Evolutionary conservation across 1,284 basidiomycete species (phyloP).

Genomic region (Irpex sp.): DNA sequence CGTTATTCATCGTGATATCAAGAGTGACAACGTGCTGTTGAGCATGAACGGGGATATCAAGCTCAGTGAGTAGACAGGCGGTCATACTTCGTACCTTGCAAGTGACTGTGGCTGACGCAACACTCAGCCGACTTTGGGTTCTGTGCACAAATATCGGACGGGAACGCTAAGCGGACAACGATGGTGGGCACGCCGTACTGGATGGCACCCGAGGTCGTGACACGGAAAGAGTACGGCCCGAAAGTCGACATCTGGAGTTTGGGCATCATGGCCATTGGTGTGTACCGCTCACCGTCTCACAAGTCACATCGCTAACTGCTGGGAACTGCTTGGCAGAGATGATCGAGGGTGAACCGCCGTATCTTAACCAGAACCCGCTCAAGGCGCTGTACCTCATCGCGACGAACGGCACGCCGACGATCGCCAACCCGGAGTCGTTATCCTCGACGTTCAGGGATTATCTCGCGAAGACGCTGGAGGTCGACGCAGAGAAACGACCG

Average conservation of each 20-base stretch:
- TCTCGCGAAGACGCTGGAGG: slow-evolving; percentile 84
- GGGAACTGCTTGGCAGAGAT: slow-evolving; percentile 60
- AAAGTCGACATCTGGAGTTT: slow-evolving; percentile 99
- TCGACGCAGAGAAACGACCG: slow-evolving; percentile 91
- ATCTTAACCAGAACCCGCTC: slow-evolving; percentile 94
- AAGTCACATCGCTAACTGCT: not conserved
- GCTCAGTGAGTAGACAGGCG: slow-evolving; percentile 64
- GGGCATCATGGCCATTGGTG: slow-evolving; percentile 98
- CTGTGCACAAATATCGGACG: slow-evolving; percentile 95
- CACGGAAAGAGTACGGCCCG: slow-evolving; percentile 96
- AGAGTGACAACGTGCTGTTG: slow-evolving; percentile 93
- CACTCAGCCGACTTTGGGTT: slow-evolving; percentile 93
- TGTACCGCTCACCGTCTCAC: slow-evolving; percentile 8
- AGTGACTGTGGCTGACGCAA: not conserved
- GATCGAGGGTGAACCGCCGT: slow-evolving; percentile 99
- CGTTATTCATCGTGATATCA: slow-evolving; percentile 97
- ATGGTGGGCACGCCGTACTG: slow-evolving; percentile 99
- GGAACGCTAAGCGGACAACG: slow-evolving; percentile 92
- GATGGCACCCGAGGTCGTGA: slow-evolving; percentile 99
- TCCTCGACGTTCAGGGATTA: slow-evolving; percentile 89
- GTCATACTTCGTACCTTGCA: not conserved
- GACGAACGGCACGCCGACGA: slow-evolving; percentile 96
- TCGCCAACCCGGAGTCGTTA: slow-evolving; percentile 92
- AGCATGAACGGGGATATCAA: slow-evolving; percentile 95
- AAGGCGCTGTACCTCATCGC: slow-evolving; percentile 96